These are phyloP conservation scores for Bidens hawaiensis DNA, from an alignment of 140 eudicot genomes.

Conservation along the genomic window DNA sequence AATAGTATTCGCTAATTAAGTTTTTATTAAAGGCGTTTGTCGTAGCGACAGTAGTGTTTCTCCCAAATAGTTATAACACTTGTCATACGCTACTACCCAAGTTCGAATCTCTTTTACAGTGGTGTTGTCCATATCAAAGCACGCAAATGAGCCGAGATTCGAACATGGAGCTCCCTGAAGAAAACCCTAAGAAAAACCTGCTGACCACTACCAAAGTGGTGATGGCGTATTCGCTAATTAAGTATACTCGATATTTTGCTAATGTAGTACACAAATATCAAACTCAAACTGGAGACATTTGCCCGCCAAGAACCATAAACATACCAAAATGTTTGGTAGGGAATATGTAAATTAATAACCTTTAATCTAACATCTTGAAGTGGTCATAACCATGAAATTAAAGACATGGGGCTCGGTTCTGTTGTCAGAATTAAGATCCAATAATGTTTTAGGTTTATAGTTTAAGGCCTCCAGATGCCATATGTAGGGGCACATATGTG, in stretches of 20 bases:
- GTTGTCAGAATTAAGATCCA: slow-evolving; percentile 9
- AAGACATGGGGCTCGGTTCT: slow-evolving; percentile 4
- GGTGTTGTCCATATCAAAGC: too few species aligned
- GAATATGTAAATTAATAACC: background rate
- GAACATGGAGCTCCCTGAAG: too few species aligned
- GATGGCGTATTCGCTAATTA: background rate
- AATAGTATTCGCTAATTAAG: too few species aligned
- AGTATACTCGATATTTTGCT: background rate
- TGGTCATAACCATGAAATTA: background rate
- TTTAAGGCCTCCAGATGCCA: slow-evolving; percentile 7
- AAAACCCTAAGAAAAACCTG: too few species aligned
- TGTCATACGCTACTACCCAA: too few species aligned
- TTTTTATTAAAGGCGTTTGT: too few species aligned
- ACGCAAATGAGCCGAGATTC: too few species aligned
- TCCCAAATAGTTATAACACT: too few species aligned
- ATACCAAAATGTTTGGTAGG: slow-evolving; percentile 5
- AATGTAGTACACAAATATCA: background rate
- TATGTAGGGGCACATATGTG: slow-evolving; percentile 29
- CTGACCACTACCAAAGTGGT: too few species aligned
- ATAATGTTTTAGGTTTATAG: slow-evolving; percentile 17
- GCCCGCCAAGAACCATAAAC: background rate
- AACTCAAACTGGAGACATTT: background rate
- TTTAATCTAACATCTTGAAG: background rate
- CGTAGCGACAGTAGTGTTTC: too few species aligned
- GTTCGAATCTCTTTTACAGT: too few species aligned